Conservation (phyloP, 164 flowering plant species). For the Vitis vinifera region DNA sequence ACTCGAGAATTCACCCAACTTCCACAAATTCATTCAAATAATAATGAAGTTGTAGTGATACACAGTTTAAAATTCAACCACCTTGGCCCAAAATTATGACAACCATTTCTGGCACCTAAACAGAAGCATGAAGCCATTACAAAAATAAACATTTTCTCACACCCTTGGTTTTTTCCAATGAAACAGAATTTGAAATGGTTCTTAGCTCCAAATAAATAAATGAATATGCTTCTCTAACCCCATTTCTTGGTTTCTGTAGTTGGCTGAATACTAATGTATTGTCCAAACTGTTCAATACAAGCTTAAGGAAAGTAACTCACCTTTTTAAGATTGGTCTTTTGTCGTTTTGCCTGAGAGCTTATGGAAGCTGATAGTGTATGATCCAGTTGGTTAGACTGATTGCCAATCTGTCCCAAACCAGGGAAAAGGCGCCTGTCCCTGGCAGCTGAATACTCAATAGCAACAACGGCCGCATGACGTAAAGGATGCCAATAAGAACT, state of each 20-base stretch:
- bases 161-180: too few relatives aligned
- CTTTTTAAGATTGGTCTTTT: constrained; percentile 35
- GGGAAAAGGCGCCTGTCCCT: constrained; percentile 73
- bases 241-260: too few relatives aligned
- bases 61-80: not conserved
- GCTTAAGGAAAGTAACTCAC: constrained; percentile 23
- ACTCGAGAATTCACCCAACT: constrained; percentile 1
- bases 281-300: not conserved
- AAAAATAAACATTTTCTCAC: too few relatives aligned
- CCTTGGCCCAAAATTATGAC: too few relatives aligned
- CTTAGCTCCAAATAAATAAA: too few relatives aligned
- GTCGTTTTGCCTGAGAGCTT: constrained; percentile 56
- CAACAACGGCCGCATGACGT: constrained; percentile 83
- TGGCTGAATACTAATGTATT: not conserved
- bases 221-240: too few relatives aligned
- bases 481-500: constrained; percentile 72
- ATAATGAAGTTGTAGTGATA: not conserved
- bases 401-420: constrained; percentile 16
- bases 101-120: too few relatives aligned
- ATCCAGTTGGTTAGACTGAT: constrained; percentile 31
- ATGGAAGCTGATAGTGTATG: constrained; percentile 15
- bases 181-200: too few relatives aligned
- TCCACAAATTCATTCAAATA: not conserved
- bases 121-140: too few relatives aligned
- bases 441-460: constrained; percentile 86